Conservation (phyloP, 1,284 basidiomycete genomes). For the Apiotrichum mycotoxinovorans region DNA sequence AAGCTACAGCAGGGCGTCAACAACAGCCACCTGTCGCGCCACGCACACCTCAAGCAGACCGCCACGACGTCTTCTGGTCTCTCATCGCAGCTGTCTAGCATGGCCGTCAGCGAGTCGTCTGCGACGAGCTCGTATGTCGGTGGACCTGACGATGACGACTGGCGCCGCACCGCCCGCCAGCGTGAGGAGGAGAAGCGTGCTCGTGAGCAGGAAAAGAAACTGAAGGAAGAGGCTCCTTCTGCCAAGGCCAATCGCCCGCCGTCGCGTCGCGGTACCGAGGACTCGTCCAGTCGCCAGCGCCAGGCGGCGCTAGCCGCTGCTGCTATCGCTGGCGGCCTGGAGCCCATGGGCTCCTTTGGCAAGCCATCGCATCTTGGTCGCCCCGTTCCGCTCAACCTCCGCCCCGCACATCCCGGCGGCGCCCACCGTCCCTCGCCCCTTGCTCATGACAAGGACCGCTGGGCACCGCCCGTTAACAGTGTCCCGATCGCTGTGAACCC, state of each 20-base stretch:
- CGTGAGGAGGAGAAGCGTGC: conserved; percentile 10
- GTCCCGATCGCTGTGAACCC: conserved; percentile 1
- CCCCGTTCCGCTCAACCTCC: conserved; percentile 10
- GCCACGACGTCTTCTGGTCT: conserved; percentile 20
- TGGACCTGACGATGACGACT: conserved; percentile 32
- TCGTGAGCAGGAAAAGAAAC: conserved; percentile 6
- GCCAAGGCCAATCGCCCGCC: not conserved
- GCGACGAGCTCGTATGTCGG: conserved; percentile 25
- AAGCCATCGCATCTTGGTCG: conserved; percentile 20
- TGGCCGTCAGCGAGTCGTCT: conserved; percentile 29
- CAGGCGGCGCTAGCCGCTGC: conserved; percentile 33
- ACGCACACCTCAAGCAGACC: conserved; percentile 15
- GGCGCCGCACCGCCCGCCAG: conserved; percentile 23
- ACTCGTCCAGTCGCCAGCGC: conserved; percentile 17
- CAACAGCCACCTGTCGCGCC: conserved; percentile 4
- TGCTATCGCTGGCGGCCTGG: conserved; percentile 29
- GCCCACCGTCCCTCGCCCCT: not conserved
- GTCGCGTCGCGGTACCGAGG: conserved; percentile 13
- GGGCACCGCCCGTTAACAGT: conserved; percentile 11
- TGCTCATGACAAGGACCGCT: conserved; percentile 1
- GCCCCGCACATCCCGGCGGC: not conserved
- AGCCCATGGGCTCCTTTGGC: conserved; percentile 36
- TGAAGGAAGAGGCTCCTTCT: conserved; percentile 1
- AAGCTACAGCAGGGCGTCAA: conserved; percentile 40
- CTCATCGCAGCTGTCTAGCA: conserved; percentile 28